Base-by-base conservation (phyloP, 129 eudicot species). In the Chrysanthemum makinoi region DNA sequence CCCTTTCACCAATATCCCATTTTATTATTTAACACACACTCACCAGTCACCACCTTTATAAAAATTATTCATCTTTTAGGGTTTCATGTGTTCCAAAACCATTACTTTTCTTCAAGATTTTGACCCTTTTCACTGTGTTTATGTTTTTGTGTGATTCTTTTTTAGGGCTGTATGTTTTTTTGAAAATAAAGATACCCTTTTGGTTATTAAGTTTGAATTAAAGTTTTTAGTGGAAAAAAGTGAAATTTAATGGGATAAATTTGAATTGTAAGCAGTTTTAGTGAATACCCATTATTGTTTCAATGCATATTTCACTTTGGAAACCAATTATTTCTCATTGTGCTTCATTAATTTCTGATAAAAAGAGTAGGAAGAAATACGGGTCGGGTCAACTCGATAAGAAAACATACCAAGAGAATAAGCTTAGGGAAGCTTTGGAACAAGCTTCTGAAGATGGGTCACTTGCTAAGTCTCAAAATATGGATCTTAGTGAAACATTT, bases 391-490 rank as follows among this genome's bases (percentile, higher is more conserved):
- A 43, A 0, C 47, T 53, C 6, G 66, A 68, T 24, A 12, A 46
- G 85, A 28, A 81, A 73, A 54, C 33, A 71, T 7, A 39, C 33
- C 81, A 76, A 39, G 85, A 81, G 71, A 68, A 81, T 59, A 81
- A 75, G 65, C 81, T 81, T 1, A 58, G 81, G 52, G 85, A 81
- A 66, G 81, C 85, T 52, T 77, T 81, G 16, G 85, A 75, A 61
- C 81, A 81, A 66, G 85, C 85, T 28, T 81, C 81, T 35, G 85
- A 80, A 75, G 77, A 80, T 75, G 84, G 84, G 62, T 39, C 80
- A 1, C 83, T 80, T 10, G 80, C 70, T 35, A 80, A 74, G 63
- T 80, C 83, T 12, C 80, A 68, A 46, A 75, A 55, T 26, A 75
- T 80, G 69, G 84, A 80, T 63, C 20, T 75, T 6, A 69, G 77